Evolutionary conservation across 441 rosid species (phyloP).

Genomic region (Euphorbia corollata): DNA sequence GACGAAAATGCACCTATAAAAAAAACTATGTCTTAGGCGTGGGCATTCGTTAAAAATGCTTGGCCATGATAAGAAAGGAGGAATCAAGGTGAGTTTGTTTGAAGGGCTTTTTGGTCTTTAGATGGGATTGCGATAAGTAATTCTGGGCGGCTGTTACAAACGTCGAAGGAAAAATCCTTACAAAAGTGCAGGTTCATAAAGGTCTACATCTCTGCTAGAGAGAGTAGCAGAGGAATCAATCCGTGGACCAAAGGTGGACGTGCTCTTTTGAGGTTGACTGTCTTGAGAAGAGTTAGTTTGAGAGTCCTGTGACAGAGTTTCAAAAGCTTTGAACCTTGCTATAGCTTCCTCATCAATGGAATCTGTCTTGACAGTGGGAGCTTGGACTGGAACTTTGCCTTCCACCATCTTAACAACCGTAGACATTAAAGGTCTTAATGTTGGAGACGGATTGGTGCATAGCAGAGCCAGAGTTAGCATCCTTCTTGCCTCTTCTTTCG

Average conservation of each 20-base stretch:
- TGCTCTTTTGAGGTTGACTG: slow-evolving; percentile 21
- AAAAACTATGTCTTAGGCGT: too few species aligned
- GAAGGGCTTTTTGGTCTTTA: too few species aligned
- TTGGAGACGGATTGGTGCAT: slow-evolving; percentile 60
- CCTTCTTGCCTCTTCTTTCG: slow-evolving; percentile 42
- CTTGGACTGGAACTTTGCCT: slow-evolving; percentile 46
- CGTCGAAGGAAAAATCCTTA: background rate
- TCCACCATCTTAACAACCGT: slow-evolving; percentile 61
- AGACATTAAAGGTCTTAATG: slow-evolving; percentile 62
- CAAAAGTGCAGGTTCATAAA: background rate
- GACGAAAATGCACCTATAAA: too few species aligned
- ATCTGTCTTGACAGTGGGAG: slow-evolving; percentile 44
- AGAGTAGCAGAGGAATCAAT: slow-evolving; percentile 26
- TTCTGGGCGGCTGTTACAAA: too few species aligned
- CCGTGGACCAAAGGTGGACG: slow-evolving; percentile 31
- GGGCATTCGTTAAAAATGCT: too few species aligned
- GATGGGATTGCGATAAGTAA: too few species aligned
- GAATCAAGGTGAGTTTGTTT: too few species aligned
- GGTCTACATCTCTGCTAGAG: background rate
- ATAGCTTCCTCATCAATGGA: slow-evolving; percentile 18
- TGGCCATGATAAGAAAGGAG: too few species aligned
- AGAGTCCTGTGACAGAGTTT: slow-evolving; percentile 32
- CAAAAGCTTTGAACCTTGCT: slow-evolving; percentile 45
- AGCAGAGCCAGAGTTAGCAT: slow-evolving; percentile 46
- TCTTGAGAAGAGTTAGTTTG: slow-evolving; percentile 24